Percentiles rank a stretch among this genome's conserved stretches.
Evolutionary conservation across 2,329 filamentous ascomycete species (phyloP).

Genomic region (Scolecobasidium constrictum): DNA sequence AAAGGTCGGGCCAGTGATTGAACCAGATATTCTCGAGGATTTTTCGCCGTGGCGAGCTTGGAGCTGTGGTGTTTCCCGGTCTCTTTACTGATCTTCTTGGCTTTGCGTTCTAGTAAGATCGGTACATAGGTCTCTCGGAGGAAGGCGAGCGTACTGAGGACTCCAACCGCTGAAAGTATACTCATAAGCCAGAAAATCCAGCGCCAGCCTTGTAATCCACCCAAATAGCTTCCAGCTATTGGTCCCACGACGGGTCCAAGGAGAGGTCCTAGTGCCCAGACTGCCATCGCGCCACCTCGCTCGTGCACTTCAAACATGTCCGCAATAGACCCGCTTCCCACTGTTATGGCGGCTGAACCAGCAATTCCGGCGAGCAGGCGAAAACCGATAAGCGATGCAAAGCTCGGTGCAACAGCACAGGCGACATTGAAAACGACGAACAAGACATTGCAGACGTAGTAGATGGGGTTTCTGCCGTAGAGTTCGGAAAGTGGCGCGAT

Average conservation of each 20-base stretch:
- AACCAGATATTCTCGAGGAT: slow-evolving; percentile 27
- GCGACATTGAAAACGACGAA: slow-evolving; percentile 27
- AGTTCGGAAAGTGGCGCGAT: slow-evolving; percentile 24
- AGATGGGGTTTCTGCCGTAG: slow-evolving; percentile 24
- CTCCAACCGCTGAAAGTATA: slow-evolving; percentile 19
- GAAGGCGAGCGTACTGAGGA: slow-evolving; percentile 20
- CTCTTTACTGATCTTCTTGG: slow-evolving; percentile 36
- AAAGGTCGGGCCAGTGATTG: slow-evolving; percentile 29
- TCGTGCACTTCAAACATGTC: slow-evolving; percentile 52
- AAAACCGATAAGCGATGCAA: slow-evolving; percentile 22
- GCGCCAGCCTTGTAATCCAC: slow-evolving; percentile 31
- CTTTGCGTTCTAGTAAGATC: slow-evolving; percentile 37
- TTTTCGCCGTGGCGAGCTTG: slow-evolving; percentile 28
- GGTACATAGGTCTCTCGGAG: slow-evolving; percentile 40
- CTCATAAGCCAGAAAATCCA: slow-evolving; percentile 35
- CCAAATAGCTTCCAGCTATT: slow-evolving; percentile 35
- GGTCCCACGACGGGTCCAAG: slow-evolving; percentile 53
- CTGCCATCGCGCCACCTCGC: slow-evolving; percentile 49
- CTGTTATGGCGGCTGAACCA: slow-evolving; percentile 7
- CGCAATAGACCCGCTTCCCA: slow-evolving; percentile 29
- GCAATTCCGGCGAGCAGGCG: slow-evolving; percentile 25
- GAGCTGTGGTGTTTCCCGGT: slow-evolving; percentile 39
- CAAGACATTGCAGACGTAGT: slow-evolving; percentile 25
- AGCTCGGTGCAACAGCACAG: slow-evolving; percentile 26
- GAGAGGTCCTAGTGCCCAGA: slow-evolving; percentile 53